Evolutionary conservation across 192 early-diverging fungal genomes (phyloP).

Genomic region (Dissophora ornata): DNA sequence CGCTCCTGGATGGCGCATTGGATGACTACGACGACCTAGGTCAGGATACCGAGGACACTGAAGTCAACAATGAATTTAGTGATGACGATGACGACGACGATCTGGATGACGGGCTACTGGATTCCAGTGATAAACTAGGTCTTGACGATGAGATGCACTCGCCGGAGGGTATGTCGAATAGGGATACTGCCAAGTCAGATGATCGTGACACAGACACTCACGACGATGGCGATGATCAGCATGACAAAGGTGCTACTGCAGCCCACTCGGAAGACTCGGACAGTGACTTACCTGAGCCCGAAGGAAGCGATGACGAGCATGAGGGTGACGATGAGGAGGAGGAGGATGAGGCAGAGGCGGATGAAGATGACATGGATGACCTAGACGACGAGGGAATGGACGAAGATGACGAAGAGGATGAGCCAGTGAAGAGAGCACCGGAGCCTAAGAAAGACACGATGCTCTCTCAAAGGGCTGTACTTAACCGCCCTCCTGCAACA

Average conservation of each 20-base stretch:
- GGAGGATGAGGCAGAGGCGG: constrained; percentile 27
- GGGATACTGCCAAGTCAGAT: constrained; percentile 6
- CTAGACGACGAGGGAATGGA: constrained; percentile 24
- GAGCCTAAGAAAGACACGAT: constrained; percentile 14
- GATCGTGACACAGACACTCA: constrained; percentile 25
- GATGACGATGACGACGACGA: constrained; percentile 43
- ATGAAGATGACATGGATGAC: constrained; percentile 20
- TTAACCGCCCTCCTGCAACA: constrained; percentile 35
- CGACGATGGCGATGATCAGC: constrained; percentile 6
- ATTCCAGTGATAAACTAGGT: constrained; percentile 9
- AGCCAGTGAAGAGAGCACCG: constrained; percentile 6
- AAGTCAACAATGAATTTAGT: constrained; percentile 43
- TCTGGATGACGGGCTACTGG: constrained; percentile 6
- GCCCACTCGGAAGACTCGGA: constrained; percentile 47
- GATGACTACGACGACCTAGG: constrained; percentile 51
- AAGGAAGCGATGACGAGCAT: constrained; percentile 46
- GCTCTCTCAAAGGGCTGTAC: constrained; percentile 29
- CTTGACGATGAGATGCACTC: constrained; percentile 11
- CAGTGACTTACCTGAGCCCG: constrained; percentile 40
- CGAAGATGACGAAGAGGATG: constrained; percentile 17
- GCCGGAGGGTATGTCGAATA: constrained; percentile 7
- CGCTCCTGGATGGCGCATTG: constrained; percentile 47
- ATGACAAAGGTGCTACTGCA: not conserved
- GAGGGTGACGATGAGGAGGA: constrained; percentile 18
- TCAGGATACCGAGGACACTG: constrained; percentile 53